Conservation (phyloP, 768 basidiomycete species). For the Termitomyces sp. region DNA sequence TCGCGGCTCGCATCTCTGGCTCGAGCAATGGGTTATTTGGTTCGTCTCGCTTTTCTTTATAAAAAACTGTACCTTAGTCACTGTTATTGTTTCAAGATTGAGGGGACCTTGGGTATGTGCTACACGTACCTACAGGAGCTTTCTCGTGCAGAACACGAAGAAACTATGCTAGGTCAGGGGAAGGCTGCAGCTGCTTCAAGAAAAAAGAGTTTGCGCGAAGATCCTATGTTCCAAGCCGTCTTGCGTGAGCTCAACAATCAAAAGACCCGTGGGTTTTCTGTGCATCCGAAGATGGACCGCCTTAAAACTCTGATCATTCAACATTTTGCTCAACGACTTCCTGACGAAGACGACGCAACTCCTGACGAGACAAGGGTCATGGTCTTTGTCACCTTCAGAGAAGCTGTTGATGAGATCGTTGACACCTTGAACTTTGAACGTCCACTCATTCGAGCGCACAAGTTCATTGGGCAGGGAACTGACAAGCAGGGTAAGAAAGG, state of each 20-base stretch:
- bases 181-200: conserved; percentile 41
- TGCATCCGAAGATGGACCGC: conserved; percentile 93
- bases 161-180: conserved; percentile 25
- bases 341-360: conserved; percentile 35
- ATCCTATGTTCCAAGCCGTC: conserved; percentile 62
- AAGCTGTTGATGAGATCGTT: conserved; percentile 90
- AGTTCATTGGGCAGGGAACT: conserved; percentile 88
- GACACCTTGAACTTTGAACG: conserved; percentile 70
- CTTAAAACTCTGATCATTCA: conserved; percentile 72
- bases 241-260: conserved; percentile 68
- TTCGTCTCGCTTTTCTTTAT: conserved; percentile 33
- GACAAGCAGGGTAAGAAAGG: conserved; percentile 88
- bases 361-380: conserved; percentile 70
- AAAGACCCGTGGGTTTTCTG: conserved; percentile 49
- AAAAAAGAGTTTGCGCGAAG: conserved; percentile 45
- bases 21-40: conserved; percentile 85
- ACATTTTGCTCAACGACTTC: conserved; percentile 65
- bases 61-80: not conserved
- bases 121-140: conserved; percentile 59
- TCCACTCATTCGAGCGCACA: conserved; percentile 77
- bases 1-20: conserved; percentile 59
- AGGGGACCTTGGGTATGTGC: conserved; percentile 81
- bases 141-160: conserved; percentile 35
- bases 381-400: conserved; percentile 91
- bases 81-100: conserved; percentile 50